phyloP scores from a whole-genome alignment of 2,329 filamentous ascomycete genomes.

The Hypocrella siamensis region DNA sequence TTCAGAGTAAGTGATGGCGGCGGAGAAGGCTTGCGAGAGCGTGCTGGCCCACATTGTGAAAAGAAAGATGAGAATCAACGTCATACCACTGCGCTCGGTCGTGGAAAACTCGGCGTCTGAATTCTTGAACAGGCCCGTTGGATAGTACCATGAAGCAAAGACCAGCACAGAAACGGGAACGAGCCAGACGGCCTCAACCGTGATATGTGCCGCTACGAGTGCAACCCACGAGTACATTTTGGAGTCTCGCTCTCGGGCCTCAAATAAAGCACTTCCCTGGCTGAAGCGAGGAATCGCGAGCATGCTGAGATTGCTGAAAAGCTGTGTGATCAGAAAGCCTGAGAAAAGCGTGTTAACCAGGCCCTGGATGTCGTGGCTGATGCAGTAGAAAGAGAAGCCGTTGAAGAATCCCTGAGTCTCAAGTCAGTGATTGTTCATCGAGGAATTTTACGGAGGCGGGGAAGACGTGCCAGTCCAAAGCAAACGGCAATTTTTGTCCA shows the following conservation, averaged over 20 bases:
- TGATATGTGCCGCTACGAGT: conserved; percentile 43
- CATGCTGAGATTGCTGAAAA: conserved; percentile 40
- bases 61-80: conserved; percentile 7
- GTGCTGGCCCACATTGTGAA: conserved; percentile 7
- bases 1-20: conserved; percentile 5
- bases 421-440: not conserved
- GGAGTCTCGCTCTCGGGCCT: conserved; percentile 50
- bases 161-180: conserved; percentile 51
- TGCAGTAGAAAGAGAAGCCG: conserved; percentile 52
- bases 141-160: conserved; percentile 64
- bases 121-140: conserved; percentile 31
- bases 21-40: conserved; percentile 7
- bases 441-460: not conserved
- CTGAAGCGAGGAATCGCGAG: conserved; percentile 59
- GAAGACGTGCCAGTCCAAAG: conserved; percentile 1
- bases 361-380: conserved; percentile 43
- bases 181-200: conserved; percentile 17
- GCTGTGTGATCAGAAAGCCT: conserved; percentile 55
- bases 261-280: conserved; percentile 52
- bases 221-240: conserved; percentile 55
- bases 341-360: conserved; percentile 58
- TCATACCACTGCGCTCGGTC: conserved; percentile 1
- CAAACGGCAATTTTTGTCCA: conserved; percentile 1
- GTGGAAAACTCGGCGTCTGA: not conserved
- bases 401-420: not conserved